phyloP scores from a whole-genome alignment of 306 rosid species.

The Spatholobus suberectus region DNA sequence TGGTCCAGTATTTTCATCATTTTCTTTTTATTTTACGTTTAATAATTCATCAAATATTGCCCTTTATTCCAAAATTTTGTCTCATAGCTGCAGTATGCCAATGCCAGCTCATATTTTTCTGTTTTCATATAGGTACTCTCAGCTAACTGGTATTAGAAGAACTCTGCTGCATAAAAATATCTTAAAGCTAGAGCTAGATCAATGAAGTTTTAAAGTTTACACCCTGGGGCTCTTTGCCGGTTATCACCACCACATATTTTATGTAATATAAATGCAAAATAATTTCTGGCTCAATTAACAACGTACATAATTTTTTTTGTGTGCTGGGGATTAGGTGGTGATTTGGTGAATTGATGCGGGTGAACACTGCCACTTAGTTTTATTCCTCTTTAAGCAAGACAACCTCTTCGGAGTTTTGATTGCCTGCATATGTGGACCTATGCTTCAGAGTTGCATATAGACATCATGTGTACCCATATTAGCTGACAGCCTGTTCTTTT shows the following conservation, averaged over 20 bases:
- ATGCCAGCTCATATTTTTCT: neutral
- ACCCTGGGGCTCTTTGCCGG: neutral
- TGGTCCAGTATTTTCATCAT: neutral
- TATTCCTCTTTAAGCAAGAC: neutral
- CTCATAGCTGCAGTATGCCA: neutral
- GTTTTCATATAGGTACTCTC: neutral
- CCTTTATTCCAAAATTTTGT: neutral
- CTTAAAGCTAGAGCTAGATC: neutral
- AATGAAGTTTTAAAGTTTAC: neutral
- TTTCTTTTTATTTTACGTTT: neutral
- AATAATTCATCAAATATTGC: neutral
- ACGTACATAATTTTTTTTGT: neutral
- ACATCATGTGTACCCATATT: slow-evolving; percentile 8
- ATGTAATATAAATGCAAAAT: neutral
- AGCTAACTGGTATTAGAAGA: neutral
- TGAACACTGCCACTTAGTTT: neutral
- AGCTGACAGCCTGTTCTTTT: slow-evolving; percentile 4
- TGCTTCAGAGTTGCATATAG: slow-evolving; percentile 8
- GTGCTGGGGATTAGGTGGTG: neutral
- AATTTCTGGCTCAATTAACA: slow-evolving; percentile 17
- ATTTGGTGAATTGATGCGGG: neutral
- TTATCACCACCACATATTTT: neutral
- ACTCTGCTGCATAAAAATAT: neutral
- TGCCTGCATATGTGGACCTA: neutral
- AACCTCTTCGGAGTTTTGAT: neutral